Evolutionary conservation across 805 yeast genomes (phyloP).

Genomic region (Wickerhamomyces canadensis): DNA sequence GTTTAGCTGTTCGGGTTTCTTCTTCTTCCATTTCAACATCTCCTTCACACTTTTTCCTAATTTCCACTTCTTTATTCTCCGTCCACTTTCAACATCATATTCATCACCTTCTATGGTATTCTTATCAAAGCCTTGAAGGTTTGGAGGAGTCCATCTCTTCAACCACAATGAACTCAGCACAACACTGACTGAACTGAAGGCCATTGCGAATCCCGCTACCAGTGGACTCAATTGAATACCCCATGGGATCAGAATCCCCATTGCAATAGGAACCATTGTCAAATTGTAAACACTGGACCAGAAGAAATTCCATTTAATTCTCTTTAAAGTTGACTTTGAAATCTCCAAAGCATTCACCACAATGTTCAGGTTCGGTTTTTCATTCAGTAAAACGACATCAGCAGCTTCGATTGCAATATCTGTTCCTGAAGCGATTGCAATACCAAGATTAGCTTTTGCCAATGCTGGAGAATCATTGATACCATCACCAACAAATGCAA

Average conservation of each 20-base stretch:
- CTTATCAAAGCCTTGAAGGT: conserved; percentile 3
- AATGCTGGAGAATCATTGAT: conserved; percentile 97
- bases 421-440: conserved; percentile 88
- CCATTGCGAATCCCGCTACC: conserved; percentile 91
- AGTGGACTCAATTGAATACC: conserved; percentile 78
- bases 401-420: conserved; percentile 98
- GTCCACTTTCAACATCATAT: conserved; percentile 15
- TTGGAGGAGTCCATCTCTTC: conserved; percentile 52
- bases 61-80: conserved; percentile 9
- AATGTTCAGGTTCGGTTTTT: conserved; percentile 35
- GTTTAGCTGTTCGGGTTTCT: neutral
- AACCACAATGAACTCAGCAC: conserved; percentile 72
- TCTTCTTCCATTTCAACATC: conserved; percentile 5
- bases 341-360: conserved; percentile 61
- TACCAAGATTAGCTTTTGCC: conserved; percentile 81
- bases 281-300: conserved; percentile 86
- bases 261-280: conserved; percentile 87
- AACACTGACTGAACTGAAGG: conserved; percentile 85
- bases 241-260: conserved; percentile 83
- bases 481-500: conserved; percentile 96
- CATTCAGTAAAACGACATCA: conserved; percentile 70
- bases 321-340: conserved; percentile 60
- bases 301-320: conserved; percentile 75
- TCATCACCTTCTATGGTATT: conserved; percentile 6
- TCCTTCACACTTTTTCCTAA: conserved; percentile 12